A percentile compares a stretch with the other conserved stretches of the same genome.
Conservation (phyloP, 2,329 filamentous ascomycete genomes). For the Pseudomassariella vexata region DNA sequence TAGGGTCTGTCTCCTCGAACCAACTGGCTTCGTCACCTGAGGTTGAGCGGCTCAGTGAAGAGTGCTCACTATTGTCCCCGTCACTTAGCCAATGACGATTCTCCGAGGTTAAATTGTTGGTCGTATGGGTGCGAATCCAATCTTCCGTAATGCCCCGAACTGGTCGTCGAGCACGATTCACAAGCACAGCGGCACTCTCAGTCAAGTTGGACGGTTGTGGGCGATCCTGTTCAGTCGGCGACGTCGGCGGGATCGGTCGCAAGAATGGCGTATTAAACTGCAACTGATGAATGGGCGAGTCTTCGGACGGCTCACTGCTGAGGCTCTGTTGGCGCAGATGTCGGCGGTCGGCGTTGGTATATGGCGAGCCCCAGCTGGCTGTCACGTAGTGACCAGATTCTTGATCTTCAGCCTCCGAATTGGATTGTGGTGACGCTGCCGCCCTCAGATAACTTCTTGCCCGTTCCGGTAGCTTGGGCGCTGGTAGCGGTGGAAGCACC, state of each 20-base stretch:
- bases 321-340: constrained; percentile 45
- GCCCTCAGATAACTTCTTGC: constrained; percentile 50
- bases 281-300: constrained; percentile 55
- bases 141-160: constrained; percentile 67
- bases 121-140: constrained; percentile 82
- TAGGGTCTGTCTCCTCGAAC: constrained; percentile 41
- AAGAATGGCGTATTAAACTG: constrained; percentile 59
- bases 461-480: constrained; percentile 52
- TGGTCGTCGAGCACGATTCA: constrained; percentile 55
- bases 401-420: constrained; percentile 20
- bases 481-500: constrained; percentile 51
- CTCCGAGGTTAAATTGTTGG: constrained; percentile 63
- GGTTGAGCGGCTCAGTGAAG: constrained; percentile 65
- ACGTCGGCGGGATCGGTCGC: constrained; percentile 44
- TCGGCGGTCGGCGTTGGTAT: constrained; percentile 57
- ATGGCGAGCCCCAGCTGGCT: constrained; percentile 88
- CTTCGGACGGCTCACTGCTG: constrained; percentile 55
- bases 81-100: constrained; percentile 81
- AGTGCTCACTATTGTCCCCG: constrained; percentile 67
- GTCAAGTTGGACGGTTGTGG: constrained; percentile 25
- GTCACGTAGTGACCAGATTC: constrained; percentile 51
- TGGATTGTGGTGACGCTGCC: constrained; percentile 33
- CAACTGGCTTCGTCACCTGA: constrained; percentile 41
- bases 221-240: constrained; percentile 29
- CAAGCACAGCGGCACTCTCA: constrained; percentile 54